Evolutionary conservation across 805 yeast species (phyloP).

Genomic region (Brettanomyces sp.): DNA sequence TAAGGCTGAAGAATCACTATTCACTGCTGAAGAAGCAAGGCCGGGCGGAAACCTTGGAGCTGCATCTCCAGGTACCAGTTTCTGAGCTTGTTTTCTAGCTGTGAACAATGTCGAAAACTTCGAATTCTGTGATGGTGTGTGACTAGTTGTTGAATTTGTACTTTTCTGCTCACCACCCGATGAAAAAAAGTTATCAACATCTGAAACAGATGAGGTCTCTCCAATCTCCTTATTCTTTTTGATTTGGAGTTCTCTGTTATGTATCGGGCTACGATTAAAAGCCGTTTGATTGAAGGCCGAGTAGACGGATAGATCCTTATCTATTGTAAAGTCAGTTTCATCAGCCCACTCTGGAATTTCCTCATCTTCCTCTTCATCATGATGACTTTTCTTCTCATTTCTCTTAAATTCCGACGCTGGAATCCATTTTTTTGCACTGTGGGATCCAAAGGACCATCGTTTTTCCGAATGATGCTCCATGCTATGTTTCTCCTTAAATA

Average conservation of each 20-base stretch:
- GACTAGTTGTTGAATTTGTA: neutral
- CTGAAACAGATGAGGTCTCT: neutral
- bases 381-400: conserved; percentile 4
- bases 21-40: neutral
- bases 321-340: conserved; percentile 24
- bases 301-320: conserved; percentile 19
- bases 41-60: neutral
- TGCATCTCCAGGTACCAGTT: neutral
- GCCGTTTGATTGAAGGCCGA: conserved; percentile 16
- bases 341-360: conserved; percentile 23
- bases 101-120: neutral
- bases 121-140: neutral
- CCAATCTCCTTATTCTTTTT: conserved; percentile 6
- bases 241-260: too few relatives aligned
- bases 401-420: neutral
- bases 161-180: neutral
- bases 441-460: too few relatives aligned
- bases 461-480: neutral
- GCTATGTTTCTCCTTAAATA: neutral
- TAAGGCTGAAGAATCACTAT: too few relatives aligned
- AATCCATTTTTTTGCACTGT: neutral
- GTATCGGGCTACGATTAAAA: conserved; percentile 5
- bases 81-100: neutral
- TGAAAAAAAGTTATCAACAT: neutral
- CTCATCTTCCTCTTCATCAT: conserved; percentile 7